These are phyloP conservation scores for Acer negundo DNA, from an alignment of 345 rosid species.

Conservation along the genomic window DNA sequence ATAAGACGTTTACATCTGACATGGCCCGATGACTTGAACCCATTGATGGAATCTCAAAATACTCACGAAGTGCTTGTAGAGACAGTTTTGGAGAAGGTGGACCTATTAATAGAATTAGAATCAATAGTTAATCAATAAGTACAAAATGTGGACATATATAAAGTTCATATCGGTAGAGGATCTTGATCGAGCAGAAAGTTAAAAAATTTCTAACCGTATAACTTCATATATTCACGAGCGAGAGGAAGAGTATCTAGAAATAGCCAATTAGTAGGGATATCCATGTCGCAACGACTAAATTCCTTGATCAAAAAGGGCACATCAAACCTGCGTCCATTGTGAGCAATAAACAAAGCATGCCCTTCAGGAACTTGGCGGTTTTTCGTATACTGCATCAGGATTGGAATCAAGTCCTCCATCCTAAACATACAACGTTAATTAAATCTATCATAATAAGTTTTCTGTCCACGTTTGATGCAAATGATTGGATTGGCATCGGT, in stretches of 20 bases:
- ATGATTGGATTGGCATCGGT: not conserved
- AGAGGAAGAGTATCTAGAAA: constrained; percentile 24
- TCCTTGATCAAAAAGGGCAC: constrained; percentile 26
- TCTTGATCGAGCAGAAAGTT: too few relatives aligned
- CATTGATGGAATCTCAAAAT: not conserved
- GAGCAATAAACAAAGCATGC: constrained; percentile 22
- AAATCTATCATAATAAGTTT: too few relatives aligned
- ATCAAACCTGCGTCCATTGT: constrained; percentile 27
- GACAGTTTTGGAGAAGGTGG: not conserved
- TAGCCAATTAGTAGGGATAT: constrained; percentile 19
- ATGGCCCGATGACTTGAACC: constrained; percentile 28
- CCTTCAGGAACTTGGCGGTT: constrained; percentile 9
- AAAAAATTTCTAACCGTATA: not conserved
- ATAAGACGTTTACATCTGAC: constrained; percentile 25
- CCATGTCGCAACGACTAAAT: constrained; percentile 22
- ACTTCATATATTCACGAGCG: constrained; percentile 21
- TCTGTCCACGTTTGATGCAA: not conserved
- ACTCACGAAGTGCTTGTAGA: constrained; percentile 13
- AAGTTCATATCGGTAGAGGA: too few relatives aligned
- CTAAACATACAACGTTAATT: not conserved
- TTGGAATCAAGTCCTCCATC: constrained; percentile 25
- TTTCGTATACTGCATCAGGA: constrained; percentile 3
- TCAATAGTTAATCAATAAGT: not conserved
- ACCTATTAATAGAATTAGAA: constrained; percentile 7
- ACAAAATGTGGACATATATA: too few relatives aligned